A percentile compares a stretch with the other conserved stretches of the same genome.
These are phyloP conservation scores for Candida ficus DNA, from an alignment of 805 yeast genomes.

Conservation along the genomic window DNA sequence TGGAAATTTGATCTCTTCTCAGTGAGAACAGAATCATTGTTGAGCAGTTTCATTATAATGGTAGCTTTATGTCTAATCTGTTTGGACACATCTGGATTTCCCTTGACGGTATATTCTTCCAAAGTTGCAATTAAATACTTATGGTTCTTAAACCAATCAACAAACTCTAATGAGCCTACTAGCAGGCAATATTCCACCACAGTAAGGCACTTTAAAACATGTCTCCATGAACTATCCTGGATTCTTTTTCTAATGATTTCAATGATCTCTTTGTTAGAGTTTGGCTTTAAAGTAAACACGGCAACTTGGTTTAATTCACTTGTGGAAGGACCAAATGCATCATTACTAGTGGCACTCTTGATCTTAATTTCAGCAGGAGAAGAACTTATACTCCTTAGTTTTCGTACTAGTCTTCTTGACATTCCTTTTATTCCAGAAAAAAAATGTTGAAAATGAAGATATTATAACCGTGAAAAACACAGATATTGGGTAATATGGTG, in stretches of 20 bases:
- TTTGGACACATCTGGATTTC: conserved; percentile 23
- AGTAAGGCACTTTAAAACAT: conserved; percentile 46
- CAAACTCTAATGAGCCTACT: conserved; percentile 48
- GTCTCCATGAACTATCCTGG: conserved; percentile 30
- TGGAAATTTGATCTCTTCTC: conserved; percentile 39
- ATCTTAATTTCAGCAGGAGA: conserved; percentile 31
- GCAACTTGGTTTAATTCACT: conserved; percentile 49
- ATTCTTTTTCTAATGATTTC: conserved; percentile 38
- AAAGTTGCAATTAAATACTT: conserved; percentile 27
- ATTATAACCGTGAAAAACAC: no score
- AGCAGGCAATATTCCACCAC: conserved; percentile 46
- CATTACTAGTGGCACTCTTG: conserved; percentile 46
- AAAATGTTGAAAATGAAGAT: no score
- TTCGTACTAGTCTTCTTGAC: conserved; percentile 27
- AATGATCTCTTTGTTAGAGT: conserved; percentile 34
- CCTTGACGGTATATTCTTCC: conserved; percentile 25
- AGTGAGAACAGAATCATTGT: conserved; percentile 30
- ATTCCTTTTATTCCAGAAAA: no score
- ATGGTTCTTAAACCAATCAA: conserved; percentile 42
- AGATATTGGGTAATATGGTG: no score
- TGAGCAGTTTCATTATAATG: conserved; percentile 28
- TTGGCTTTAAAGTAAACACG: conserved; percentile 36
- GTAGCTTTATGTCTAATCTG: conserved; percentile 35
- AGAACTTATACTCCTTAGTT: conserved; percentile 27
- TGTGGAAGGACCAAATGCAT: conserved; percentile 52